Evolutionary conservation across 169 alveolate species (phyloP).

Genomic region (Cryptosporidium xiaoi): DNA sequence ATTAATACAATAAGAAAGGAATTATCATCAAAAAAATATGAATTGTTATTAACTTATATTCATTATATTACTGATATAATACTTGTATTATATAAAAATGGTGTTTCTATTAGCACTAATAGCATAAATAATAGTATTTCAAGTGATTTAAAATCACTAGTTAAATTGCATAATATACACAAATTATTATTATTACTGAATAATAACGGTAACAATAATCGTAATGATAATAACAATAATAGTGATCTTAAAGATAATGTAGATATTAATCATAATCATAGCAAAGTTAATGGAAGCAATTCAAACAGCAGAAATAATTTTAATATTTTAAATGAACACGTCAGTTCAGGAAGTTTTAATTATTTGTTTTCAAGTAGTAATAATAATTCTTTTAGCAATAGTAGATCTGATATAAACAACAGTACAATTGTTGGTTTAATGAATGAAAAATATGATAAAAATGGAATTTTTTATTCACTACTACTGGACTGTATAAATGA

Average conservation of each 20-base stretch:
- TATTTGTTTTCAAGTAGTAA: background rate
- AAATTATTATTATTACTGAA: background rate
- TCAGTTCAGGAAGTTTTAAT: background rate
- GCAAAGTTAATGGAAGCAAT: background rate
- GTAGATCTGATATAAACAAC: background rate
- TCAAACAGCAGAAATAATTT: too few relatives aligned
- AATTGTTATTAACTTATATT: background rate
- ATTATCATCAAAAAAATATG: slow-evolving; percentile 13
- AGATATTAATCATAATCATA: background rate
- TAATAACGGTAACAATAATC: background rate
- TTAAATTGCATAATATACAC: slow-evolving; percentile 1
- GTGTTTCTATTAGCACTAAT: background rate
- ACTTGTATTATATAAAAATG: slow-evolving; percentile 8
- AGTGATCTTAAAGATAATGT: background rate
- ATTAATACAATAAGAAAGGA: slow-evolving; percentile 34
- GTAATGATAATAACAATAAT: background rate
- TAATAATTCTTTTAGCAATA: background rate
- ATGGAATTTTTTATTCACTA: background rate
- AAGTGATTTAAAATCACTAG: background rate
- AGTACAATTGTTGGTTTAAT: background rate
- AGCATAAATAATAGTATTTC: background rate
- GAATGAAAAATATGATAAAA: slow-evolving; percentile 7
- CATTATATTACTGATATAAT: slow-evolving; percentile 9
- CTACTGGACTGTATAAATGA: background rate
- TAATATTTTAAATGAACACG: too few relatives aligned